Evolutionary conservation across 108 stramenopile species (phyloP), one percentile per base, ranked within the genome.

Genomic region (Pseudonitzschia delicatissima): DNA sequence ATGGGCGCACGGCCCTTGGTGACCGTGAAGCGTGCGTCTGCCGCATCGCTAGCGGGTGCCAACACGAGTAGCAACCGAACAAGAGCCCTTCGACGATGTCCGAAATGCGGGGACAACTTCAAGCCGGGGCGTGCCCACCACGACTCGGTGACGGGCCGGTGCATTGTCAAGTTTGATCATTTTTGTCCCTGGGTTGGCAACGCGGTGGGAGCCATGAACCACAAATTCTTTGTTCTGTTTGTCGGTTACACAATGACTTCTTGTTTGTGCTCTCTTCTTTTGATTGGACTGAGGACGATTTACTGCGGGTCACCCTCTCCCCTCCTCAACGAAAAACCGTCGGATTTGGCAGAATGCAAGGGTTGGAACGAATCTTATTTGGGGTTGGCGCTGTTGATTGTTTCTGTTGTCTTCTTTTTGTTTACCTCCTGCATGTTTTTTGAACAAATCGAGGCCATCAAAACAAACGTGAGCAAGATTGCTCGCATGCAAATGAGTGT

Each of bases 171-270:
- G 59, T 82, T 82, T 66, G 80, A 82, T 67, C 80, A 82, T 63
- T 73, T 65, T 65, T 82, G 80, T 79, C 94, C 95, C 0, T 98
- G 98, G 98, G 91, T 97, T 11, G 94, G 96, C 66, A 97, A 98
- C 76, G 95, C 96, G 49, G 84, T 98, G n/a, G 99, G 97, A 55
- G 88, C 93, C 3, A 60, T 85, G 66, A 93, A 93, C 69, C 92
- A 93, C 69, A 93, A 93, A 71, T 94, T 95, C 73, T 99, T 99
- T 76, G 64, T 96, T 28, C 82, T 97, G 4, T 99, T 99, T 85
- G 80, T 97, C 45, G 40, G 90, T 5, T 99, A 97, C 77, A 93
- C 97, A 23, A 87, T 88, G 45, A 36, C 76, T 15, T 77, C 87
- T 13, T 88, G 91, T 45, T 44, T 93, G 25, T 80, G 90, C 40